Conservation (phyloP, 2,329 filamentous ascomycete genomes). For the Pseudogymnoascus sp. region DNA sequence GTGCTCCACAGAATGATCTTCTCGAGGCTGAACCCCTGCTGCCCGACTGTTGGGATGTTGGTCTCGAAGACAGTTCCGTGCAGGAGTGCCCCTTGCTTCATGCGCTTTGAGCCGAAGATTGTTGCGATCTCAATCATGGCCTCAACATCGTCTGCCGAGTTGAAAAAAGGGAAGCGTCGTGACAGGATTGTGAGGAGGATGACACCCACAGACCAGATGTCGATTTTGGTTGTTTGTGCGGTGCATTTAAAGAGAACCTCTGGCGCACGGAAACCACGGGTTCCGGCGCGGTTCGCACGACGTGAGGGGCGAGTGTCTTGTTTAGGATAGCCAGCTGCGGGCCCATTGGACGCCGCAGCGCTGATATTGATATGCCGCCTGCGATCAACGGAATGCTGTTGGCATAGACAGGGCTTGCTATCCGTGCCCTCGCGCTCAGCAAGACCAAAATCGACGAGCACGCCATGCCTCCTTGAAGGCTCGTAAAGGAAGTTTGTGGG, state of each 20-base stretch:
- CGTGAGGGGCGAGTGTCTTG: slow-evolving; percentile 80
- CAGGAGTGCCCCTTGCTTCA: slow-evolving; percentile 72
- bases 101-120: slow-evolving; percentile 78
- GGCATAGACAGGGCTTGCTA: slow-evolving; percentile 73
- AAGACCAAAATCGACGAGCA: slow-evolving; percentile 97
- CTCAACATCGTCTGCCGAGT: slow-evolving; percentile 95
- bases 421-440: slow-evolving; percentile 78
- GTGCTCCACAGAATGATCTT: slow-evolving; percentile 96
- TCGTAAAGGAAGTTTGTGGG: slow-evolving; percentile 97
- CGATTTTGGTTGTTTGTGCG: slow-evolving; percentile 85
- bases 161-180: slow-evolving; percentile 94
- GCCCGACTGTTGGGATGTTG: slow-evolving; percentile 81
- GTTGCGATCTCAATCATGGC: slow-evolving; percentile 96
- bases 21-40: slow-evolving; percentile 77
- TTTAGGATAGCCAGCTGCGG: slow-evolving; percentile 70
- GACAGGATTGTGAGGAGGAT: slow-evolving; percentile 92
- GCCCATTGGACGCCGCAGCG: slow-evolving; percentile 44
- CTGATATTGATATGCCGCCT: slow-evolving; percentile 52
- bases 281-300: slow-evolving; percentile 89
- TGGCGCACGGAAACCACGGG: slow-evolving; percentile 88
- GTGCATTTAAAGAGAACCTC: slow-evolving; percentile 98
- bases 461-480: slow-evolving; percentile 67
- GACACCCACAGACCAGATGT: slow-evolving; percentile 96
- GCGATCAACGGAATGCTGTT: slow-evolving; percentile 53
- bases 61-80: slow-evolving; percentile 92